Conservation (phyloP, 169 alveolate genomes). For the Eimeria falciformis region DNA sequence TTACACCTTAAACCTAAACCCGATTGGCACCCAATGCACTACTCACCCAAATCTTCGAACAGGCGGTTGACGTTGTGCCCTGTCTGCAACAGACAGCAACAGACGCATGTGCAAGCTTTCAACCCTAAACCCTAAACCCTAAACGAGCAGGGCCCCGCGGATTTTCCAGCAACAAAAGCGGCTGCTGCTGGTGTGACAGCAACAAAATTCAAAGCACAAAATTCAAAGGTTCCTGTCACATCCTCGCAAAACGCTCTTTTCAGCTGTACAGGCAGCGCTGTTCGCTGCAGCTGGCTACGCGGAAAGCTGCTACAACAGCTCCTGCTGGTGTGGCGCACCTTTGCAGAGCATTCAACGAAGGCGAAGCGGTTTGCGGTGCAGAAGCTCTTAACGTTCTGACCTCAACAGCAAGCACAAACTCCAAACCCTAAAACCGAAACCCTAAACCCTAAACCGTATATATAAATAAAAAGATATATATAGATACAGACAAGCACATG, state of each 20-base stretch:
- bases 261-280: no score
- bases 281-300: no score
- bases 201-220: not conserved
- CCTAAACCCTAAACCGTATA: constrained; percentile 14
- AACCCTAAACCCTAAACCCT: not conserved
- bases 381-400: constrained; percentile 79
- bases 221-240: no score
- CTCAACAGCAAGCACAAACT: not conserved
- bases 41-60: constrained; percentile 81
- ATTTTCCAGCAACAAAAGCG: constrained; percentile 9
- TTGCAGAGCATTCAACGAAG: constrained; percentile 83
- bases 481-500: no score
- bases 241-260: not conserved
- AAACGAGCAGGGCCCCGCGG: not conserved
- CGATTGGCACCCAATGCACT: not conserved
- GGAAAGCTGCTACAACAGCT: not conserved
- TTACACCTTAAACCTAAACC: not conserved
- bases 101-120: no score
- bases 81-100: constrained; percentile 74
- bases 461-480: no score
- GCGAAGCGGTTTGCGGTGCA: constrained; percentile 78
- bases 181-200: not conserved
- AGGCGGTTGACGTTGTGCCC: constrained; percentile 82
- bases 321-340: constrained; percentile 74
- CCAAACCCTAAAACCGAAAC: not conserved